Evolutionary conservation across 169 alveolate genomes (phyloP).

Genomic region (Plasmodium relictum): DNA sequence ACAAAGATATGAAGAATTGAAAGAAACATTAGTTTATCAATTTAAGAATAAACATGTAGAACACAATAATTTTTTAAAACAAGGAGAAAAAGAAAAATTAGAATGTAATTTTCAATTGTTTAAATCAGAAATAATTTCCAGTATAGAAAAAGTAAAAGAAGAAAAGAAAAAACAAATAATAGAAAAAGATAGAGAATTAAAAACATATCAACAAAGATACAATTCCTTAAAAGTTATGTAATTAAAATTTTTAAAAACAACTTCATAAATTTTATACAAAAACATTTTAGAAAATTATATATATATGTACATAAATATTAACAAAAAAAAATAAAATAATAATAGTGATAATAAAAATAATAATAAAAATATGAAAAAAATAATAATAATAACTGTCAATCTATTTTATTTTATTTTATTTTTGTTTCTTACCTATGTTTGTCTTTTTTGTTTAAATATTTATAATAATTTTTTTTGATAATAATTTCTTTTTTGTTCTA

Average conservation of each 20-base stretch:
- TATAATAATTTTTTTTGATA: too few species aligned
- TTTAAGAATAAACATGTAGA: constrained; percentile 40
- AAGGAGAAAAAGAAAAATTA: constrained; percentile 68
- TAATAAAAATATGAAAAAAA: too few species aligned
- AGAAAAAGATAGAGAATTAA: constrained; percentile 28
- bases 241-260: neutral
- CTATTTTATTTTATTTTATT: too few species aligned
- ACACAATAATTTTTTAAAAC: constrained; percentile 64
- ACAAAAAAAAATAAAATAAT: too few species aligned
- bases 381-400: too few species aligned
- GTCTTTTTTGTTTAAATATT: too few species aligned
- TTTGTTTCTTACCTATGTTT: too few species aligned
- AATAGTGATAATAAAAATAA: too few species aligned
- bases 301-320: too few species aligned
- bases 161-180: constrained; percentile 31
- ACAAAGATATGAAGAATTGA: constrained; percentile 38
- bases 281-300: too few species aligned
- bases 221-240: constrained; percentile 28
- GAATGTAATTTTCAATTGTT: constrained; percentile 53
- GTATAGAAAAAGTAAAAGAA: constrained; percentile 35
- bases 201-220: constrained; percentile 37
- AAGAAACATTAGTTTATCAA: constrained; percentile 24
- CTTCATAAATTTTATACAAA: too few species aligned
- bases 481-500: too few species aligned
- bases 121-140: constrained; percentile 33